A percentile compares a stretch with the other conserved stretches of the same genome.
These are phyloP conservation scores for Chalciporus piperatoides DNA, from an alignment of 1,284 basidiomycete genomes.

Conservation along the genomic window DNA sequence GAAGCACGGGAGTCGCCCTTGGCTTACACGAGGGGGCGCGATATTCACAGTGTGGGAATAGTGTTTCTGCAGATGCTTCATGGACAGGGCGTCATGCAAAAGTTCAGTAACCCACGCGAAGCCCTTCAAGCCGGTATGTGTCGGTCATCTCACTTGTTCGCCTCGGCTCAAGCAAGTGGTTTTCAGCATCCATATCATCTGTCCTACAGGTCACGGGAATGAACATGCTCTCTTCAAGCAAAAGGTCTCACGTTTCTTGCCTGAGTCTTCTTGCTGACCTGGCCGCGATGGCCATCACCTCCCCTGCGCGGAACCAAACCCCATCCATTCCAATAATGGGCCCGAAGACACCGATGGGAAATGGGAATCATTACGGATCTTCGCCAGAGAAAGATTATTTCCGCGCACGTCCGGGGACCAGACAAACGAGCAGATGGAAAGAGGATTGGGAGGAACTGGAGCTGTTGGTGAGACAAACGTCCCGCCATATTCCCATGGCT, in stretches of 20 bases:
- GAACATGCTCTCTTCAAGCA: slow-evolving; percentile 56
- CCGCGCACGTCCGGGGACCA: slow-evolving; percentile 38
- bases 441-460: slow-evolving; percentile 85
- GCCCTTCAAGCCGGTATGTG: slow-evolving; percentile 45
- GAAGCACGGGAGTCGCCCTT: slow-evolving; percentile 69
- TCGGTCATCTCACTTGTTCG: background rate
- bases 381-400: slow-evolving; percentile 66
- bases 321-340: slow-evolving; percentile 22
- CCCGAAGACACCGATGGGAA: slow-evolving; percentile 41
- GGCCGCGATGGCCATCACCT: slow-evolving; percentile 22
- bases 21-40: slow-evolving; percentile 64
- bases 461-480: slow-evolving; percentile 48
- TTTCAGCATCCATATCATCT: slow-evolving; percentile 49
- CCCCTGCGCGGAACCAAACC: slow-evolving; percentile 21
- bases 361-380: slow-evolving; percentile 35
- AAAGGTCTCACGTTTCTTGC: slow-evolving; percentile 54
- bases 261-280: slow-evolving; percentile 41
- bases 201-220: slow-evolving; percentile 46
- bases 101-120: slow-evolving; percentile 38
- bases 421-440: slow-evolving; percentile 70
- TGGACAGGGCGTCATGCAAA: slow-evolving; percentile 60
- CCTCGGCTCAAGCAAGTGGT: slow-evolving; percentile 1
- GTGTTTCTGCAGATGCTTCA: slow-evolving; percentile 74
- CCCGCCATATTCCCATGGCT: background rate
- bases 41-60: slow-evolving; percentile 73